Base-by-base conservation (phyloP, 768 basidiomycete species). In the Leccinum obscurum region DNA sequence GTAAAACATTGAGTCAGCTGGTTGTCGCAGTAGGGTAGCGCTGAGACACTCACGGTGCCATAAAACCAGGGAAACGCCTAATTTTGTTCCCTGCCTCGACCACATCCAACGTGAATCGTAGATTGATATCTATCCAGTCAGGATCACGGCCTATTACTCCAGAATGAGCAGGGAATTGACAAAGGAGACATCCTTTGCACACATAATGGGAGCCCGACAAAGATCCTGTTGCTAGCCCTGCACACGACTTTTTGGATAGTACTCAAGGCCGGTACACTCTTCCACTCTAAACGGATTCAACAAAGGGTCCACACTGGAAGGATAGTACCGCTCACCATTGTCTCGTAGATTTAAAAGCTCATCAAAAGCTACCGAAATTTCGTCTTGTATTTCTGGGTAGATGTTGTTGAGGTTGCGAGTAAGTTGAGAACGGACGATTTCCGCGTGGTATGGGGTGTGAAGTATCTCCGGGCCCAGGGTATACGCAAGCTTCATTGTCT, bases 191-290 rank as follows among this genome's bases (percentile, higher is more conserved):
- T 8, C 22, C 6, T 13, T 11, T 34, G n/a, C 17, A 52, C 22
- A 52, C 52, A 52, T 8, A 52, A 52, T 7, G 81, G 81, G 35
- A 76, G 67, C 0, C 83, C 84, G 17, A 84, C 78, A 58, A 85
- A 81, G 3, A 79, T 57, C 13, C 84, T 77, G 62, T 80, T 83
- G 57, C 72, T 78, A 3, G 64, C 32, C 20, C 52, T 52, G 20
- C 52, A 52, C n/a, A 52, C 52, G 5, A 52, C 52, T 5, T 22
- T 6, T 57, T 67, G 72, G 32, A 76, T 60, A 1, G 62, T 67
- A 5, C 71, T 64, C 10, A 74, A 32, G 2, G 66, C 72, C 1
- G 68, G 64, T 11, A 80, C 59, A 9, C 60, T 62, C 13, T 66
- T 66, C 82, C 81, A 83, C 24, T 78, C 80, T 81, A 44, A 28